Evolutionary conservation across 1,284 basidiomycete genomes (phyloP).

Genomic region (Neotropicomus parvogracilis): DNA sequence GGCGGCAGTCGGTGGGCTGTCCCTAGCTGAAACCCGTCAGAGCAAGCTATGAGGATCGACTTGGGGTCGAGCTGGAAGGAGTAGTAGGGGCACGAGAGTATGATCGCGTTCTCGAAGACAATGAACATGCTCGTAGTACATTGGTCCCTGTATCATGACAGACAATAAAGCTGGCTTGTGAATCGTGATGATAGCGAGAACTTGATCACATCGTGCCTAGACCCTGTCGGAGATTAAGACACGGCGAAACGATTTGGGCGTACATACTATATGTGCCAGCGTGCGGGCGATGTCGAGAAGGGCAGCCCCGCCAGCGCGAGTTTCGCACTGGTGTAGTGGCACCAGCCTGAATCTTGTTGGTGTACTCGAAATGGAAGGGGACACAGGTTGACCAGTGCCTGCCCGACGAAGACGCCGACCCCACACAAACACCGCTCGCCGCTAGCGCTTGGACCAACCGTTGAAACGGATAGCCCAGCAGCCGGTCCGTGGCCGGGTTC

Average conservation of each 20-base stretch:
- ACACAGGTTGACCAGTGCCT: background rate
- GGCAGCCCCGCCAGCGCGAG: background rate
- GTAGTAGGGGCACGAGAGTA: too few species aligned
- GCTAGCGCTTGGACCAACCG: background rate
- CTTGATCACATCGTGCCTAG: too few species aligned
- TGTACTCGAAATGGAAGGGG: background rate
- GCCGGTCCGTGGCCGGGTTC: constrained; percentile 6
- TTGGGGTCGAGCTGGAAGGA: too few species aligned
- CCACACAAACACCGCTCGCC: background rate
- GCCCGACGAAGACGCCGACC: background rate
- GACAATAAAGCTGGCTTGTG: too few species aligned
- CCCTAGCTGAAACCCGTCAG: too few species aligned
- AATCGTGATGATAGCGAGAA: too few species aligned
- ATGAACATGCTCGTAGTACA: too few species aligned
- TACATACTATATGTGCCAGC: background rate
- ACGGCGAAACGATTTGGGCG: background rate
- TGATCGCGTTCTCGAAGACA: too few species aligned
- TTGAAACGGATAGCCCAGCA: constrained; percentile 4
- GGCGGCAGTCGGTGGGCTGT: too few species aligned
- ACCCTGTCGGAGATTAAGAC: background rate
- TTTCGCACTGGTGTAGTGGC: background rate
- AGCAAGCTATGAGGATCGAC: too few species aligned
- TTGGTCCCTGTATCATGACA: too few species aligned
- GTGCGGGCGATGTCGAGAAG: background rate
- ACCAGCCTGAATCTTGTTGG: too few species aligned